Conservation (phyloP, 2,329 filamentous ascomycete genomes). For the Microdochium nivale region DNA sequence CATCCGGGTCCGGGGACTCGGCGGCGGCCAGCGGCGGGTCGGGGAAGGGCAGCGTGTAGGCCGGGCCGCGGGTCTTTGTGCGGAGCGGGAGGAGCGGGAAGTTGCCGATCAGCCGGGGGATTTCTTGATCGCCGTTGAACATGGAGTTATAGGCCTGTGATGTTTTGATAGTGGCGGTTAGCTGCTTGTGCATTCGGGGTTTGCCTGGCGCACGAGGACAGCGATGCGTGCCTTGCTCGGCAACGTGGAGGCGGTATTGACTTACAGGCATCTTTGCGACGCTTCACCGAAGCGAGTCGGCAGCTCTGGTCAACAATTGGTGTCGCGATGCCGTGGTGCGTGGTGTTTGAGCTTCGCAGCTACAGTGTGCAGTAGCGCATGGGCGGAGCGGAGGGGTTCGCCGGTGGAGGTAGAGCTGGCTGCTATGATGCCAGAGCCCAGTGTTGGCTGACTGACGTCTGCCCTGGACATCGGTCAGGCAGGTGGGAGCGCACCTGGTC, state of each 20-base stretch:
- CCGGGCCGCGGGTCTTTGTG: constrained; percentile 91
- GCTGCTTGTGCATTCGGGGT: constrained; percentile 5
- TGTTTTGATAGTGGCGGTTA: constrained; percentile 11
- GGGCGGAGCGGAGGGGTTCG: not conserved
- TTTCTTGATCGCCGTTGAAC: constrained; percentile 75
- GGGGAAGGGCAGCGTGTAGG: constrained; percentile 67
- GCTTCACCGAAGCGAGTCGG: constrained; percentile 13
- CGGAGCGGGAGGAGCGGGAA: constrained; percentile 91
- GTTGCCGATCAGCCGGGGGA: constrained; percentile 64
- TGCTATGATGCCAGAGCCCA: not conserved
- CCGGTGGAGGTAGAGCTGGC: not conserved
- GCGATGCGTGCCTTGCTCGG: not conserved
- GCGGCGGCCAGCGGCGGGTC: constrained; percentile 46
- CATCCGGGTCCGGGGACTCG: constrained; percentile 70
- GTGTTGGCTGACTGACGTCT: not conserved
- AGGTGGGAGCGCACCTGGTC: no score
- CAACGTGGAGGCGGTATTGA: constrained; percentile 3
- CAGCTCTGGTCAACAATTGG: constrained; percentile 6
- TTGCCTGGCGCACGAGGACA: not conserved
- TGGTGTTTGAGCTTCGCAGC: not conserved
- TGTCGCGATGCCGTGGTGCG: not conserved
- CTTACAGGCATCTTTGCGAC: constrained; percentile 39
- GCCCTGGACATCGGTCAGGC: no score
- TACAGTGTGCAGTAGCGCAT: not conserved
- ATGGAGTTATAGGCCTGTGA: constrained; percentile 91